Evolutionary conservation across 768 basidiomycete genomes (phyloP), one percentile per base, ranked within the genome.

Genomic region (Tylopilus vinaceipallidus): DNA sequence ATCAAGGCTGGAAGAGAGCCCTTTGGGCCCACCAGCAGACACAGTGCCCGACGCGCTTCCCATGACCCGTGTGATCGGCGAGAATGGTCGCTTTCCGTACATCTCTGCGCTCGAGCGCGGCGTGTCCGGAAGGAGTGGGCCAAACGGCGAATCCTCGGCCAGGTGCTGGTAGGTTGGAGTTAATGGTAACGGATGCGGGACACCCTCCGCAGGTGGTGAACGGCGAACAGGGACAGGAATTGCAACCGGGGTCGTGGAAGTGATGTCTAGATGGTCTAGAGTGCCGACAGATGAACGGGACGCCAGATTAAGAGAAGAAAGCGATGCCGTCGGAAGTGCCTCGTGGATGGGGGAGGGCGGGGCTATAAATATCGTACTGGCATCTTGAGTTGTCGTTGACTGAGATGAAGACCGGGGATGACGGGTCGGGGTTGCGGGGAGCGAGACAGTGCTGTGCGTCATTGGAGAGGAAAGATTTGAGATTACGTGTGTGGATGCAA

Each of bases 401-500:
- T 45, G 54, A 22, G 63, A 64, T 23, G 33, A 49, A 5, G 59
- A 59, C 11, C 57, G 57, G 17, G 11, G 41, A 35, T 45, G 65
- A 40, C 47, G 54, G 11, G 42, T 36, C 2, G 55, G 58, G 4
- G 55, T 60, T 20, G 33, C 23, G 11, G 57, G 60, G 20, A 67
- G 42, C 4, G 58, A 60, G 10, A 40, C 13, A 1, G 50, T 49
- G 19, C 50, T 54, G 2, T 34, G 23, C 6, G 57, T 63, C 8
- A 54, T 23, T 29, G 67, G 67, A 9, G 66, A 67, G 8, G 71
- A 67, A 16, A 71, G 49, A 56, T 78, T 74, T 14, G 71, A 70
- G 3, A 80, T 57, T 11, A 77, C 70, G 48, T 78, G 77, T 4
- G 76, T 78, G 9, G 80, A 78, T 9, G 73, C 68, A 46, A 80